Base-by-base conservation (phyloP, 2,329 filamentous ascomycete genomes). In the Fusarium compactum region DNA sequence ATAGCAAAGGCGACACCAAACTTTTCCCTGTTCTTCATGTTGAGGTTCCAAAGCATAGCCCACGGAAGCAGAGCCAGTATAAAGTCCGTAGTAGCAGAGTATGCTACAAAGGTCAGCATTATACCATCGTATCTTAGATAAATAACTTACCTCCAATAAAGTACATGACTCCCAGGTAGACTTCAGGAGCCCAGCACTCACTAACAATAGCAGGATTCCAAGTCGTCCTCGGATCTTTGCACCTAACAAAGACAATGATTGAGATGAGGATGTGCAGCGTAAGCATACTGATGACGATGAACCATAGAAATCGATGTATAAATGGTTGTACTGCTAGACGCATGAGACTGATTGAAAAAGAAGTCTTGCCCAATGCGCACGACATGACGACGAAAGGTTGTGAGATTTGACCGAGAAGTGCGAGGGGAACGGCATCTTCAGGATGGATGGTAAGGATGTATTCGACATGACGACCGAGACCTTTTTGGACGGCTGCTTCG, bases 21-120 rank as follows among this genome's bases (percentile, higher is more conserved):
- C 47, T 71, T 70, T 52, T 70, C 68, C 41, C 57, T 68, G 3
- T 71, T 70, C 52, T 69, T 70, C 68, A 70, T 70, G 18, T 70
- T 70, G 12, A 70, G 34, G 7, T 71, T 70, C 68, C 68, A 70
- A 0, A 70, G 29, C 67, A 70, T 70, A 4, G 68, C 55, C 68
- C 68, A 70, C 0, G 68, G 68, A 2, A 70, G 55, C 4, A 70
- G 46, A 0, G 68, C 68, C 2, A 70, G 59, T n/a, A 69, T 30
- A 29, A 71, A 70, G n/a, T 70, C 68, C 1, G 68, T 70, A 1
- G 58, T 63, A 2, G 68, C 67, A 20, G 68, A 70, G 25, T 70
- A 70, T 8, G 67, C 68, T 70, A 14, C 0, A 1, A 2, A 10
- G 3, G n/a, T 70, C 0, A 70, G 40, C 4, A 4, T 1, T 0